Base-by-base conservation (phyloP, 495 filamentous ascomycete genomes). In the Penicillium salamii region DNA sequence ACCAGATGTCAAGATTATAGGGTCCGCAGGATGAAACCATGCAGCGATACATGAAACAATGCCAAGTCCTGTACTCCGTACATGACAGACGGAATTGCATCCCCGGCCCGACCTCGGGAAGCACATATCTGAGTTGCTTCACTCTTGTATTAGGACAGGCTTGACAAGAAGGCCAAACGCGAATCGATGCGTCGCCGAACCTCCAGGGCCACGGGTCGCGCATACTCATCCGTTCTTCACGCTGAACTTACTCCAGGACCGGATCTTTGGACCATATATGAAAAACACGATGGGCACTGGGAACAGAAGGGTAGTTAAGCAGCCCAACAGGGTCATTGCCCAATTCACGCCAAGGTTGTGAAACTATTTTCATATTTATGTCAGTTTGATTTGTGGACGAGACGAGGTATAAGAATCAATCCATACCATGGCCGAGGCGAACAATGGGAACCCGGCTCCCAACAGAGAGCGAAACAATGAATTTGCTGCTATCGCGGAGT, bases 201-300 rank as follows among this genome's bases (percentile, higher is more conserved):
- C n/a, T n/a, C n/a, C n/a, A n/a, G n/a, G n/a, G n/a, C n/a, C n/a
- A n/a, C n/a, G n/a, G n/a, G n/a, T n/a, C n/a, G n/a, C n/a, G 15
- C 41, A n/a, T 32, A 2, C 3, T 42, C 15, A 49, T 3, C 31
- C 24, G 20, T 23, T 14, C 19, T 46, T 41, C 13, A 19, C 18
- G 5, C 15, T 58, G 40, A 60, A 63, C 35, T 41, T 59, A 48
- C 69, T 75, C 65, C 60, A 53, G 41, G 51, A 55, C 28, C 83
- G 62, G 17, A 89, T 79, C 62, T 66, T 72, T 61, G 67, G 70
- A 4, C 85, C 85, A 52, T 75, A 87, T 6, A 76, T 57, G 54
- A 71, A 87, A 53, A 89, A 87, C 8, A 83, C 53, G 42, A 84
- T 71, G 7, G 84, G 85, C 7, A 86, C 77, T 0, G 83, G 85